Percentiles rank a stretch among this genome's conserved stretches.
Conservation (phyloP, 2,329 filamentous ascomycete species). For the Neopestalotiopsis clavispora region DNA sequence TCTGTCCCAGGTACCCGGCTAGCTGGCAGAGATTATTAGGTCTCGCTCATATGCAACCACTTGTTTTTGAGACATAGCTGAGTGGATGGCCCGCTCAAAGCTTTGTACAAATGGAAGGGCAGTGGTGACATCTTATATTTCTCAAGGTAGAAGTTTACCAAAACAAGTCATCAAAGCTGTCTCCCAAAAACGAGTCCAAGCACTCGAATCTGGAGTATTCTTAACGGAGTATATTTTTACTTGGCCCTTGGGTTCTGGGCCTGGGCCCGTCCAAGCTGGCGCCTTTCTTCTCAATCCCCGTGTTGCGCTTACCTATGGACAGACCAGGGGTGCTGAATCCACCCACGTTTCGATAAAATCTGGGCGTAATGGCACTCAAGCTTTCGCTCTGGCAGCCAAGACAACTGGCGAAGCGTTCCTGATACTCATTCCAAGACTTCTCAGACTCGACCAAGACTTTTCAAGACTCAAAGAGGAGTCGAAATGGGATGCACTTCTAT, state of each 20-base stretch:
- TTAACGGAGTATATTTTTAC: not conserved
- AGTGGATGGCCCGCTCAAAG: too few species aligned
- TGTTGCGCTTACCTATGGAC: constrained; percentile 5
- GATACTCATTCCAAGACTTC: constrained; percentile 17
- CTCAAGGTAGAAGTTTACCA: too few species aligned
- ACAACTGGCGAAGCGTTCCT: constrained; percentile 11
- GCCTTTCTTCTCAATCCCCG: not conserved
- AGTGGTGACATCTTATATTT: not conserved
- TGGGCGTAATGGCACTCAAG: constrained; percentile 9
- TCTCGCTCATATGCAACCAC: too few species aligned
- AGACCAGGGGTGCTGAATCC: not conserved
- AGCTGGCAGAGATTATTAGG: too few species aligned
- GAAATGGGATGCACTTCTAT: not conserved
- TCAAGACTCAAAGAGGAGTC: not conserved
- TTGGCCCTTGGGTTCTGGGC: not conserved
- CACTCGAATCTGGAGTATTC: not conserved
- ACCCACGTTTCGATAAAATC: constrained; percentile 12
- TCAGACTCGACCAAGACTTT: constrained; percentile 1
- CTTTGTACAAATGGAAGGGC: too few species aligned
- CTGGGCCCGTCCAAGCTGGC: not conserved
- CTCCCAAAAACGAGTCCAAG: not conserved
- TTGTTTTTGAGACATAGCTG: too few species aligned
- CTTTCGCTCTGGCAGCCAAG: constrained; percentile 16
- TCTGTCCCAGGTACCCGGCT: too few species aligned
- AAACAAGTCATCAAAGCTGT: too few species aligned